Conservation (phyloP, 257 asterid species). For the Solanum clarkiae region DNA sequence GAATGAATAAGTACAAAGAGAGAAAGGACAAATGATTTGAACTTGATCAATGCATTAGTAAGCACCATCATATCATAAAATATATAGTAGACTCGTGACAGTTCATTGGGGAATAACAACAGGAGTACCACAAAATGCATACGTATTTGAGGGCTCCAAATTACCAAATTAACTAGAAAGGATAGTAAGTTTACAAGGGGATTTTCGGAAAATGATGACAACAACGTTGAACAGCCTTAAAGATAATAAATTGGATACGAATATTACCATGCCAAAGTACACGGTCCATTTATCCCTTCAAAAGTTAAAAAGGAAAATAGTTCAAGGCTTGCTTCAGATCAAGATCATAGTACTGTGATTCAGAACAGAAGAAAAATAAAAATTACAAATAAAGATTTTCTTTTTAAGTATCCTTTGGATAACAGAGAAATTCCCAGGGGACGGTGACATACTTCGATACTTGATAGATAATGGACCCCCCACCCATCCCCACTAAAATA, state of each 20-base stretch:
- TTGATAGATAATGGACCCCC: not conserved
- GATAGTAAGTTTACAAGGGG: not conserved
- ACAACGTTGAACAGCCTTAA: not conserved
- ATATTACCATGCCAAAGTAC: not conserved
- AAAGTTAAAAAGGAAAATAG: not conserved
- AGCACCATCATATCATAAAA: not conserved
- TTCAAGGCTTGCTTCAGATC: not conserved
- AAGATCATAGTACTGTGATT: not conserved
- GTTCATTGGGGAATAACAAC: not conserved
- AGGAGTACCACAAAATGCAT: not conserved
- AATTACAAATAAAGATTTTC: not conserved
- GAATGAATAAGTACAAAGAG: not conserved
- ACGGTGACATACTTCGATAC: not conserved
- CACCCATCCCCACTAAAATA: not conserved
- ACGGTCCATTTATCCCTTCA: not conserved
- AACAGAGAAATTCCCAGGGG: not conserved
- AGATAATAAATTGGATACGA: not conserved
- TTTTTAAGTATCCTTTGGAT: not conserved
- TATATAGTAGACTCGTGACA: not conserved
- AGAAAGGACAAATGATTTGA: not conserved
- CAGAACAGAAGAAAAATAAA: not conserved
- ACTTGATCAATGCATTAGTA: not conserved
- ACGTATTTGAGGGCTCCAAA: not conserved
- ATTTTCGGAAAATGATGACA: not conserved
- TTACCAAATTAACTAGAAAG: not conserved